Percentiles rank a stretch among this genome's conserved stretches.
Conservation (phyloP, 2,329 filamentous ascomycete species). For the Moelleriella libera region DNA sequence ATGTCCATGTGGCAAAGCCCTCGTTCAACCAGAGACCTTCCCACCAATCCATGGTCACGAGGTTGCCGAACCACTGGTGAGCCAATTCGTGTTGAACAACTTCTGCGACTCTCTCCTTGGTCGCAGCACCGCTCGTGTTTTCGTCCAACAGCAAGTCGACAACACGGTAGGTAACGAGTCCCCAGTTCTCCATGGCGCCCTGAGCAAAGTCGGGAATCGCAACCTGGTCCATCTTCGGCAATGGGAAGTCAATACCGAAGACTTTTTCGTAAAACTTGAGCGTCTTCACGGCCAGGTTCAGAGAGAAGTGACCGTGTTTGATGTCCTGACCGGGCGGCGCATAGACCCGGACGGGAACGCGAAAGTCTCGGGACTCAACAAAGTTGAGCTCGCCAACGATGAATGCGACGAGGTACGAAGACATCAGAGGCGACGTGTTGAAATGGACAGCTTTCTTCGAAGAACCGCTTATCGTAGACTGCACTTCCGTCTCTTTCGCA, state of each 20-base stretch:
- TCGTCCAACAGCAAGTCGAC: conserved; percentile 75
- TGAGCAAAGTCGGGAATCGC: conserved; percentile 92
- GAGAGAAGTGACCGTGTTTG: conserved; percentile 79
- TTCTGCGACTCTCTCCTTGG: conserved; percentile 86
- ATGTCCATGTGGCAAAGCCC: conserved; percentile 53
- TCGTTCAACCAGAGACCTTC: conserved; percentile 95
- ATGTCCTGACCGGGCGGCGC: conserved; percentile 82
- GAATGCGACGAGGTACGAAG: conserved; percentile 88
- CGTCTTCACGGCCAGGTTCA: conserved; percentile 78
- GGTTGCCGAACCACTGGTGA: conserved; percentile 96
- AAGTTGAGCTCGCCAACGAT: conserved; percentile 89
- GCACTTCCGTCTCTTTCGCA: conserved; percentile 58
- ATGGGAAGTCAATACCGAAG: conserved; percentile 51
- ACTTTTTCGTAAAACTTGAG: conserved; percentile 88
- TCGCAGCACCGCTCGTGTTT: conserved; percentile 75
- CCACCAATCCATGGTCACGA: conserved; percentile 99
- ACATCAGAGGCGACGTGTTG: conserved; percentile 87
- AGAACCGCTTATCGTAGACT: conserved; percentile 16
- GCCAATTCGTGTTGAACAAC: conserved; percentile 94
- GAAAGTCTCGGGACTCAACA: conserved; percentile 83
- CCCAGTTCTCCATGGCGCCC: conserved; percentile 98
- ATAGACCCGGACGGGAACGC: conserved; percentile 86
- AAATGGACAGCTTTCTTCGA: conserved; percentile 73
- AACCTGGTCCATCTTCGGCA: conserved; percentile 44
- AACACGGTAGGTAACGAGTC: conserved; percentile 84